Conservation (phyloP, 352 stramenopile genomes). For the Blastocystis sp. region DNA sequence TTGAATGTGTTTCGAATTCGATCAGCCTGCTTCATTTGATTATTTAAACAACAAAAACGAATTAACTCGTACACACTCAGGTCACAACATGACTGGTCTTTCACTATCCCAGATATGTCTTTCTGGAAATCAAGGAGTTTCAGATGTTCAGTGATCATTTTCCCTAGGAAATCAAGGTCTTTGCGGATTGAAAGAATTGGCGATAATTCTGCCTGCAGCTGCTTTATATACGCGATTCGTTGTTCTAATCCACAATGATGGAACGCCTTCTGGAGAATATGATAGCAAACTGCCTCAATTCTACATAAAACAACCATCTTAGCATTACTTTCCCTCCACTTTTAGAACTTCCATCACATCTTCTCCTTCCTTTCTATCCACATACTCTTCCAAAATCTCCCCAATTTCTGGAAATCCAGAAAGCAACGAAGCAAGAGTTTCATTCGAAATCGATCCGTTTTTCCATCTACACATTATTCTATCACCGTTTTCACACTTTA, state of each 20-base stretch:
- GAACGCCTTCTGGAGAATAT: not conserved
- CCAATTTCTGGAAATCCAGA: not conserved
- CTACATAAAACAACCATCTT: not conserved
- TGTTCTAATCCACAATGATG: not conserved
- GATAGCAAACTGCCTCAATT: not conserved
- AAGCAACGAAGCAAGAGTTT: not conserved
- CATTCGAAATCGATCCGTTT: not conserved
- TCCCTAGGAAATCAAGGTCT: not conserved
- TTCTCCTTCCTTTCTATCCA: not conserved
- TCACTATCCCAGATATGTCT: not conserved
- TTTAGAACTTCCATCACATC: not conserved
- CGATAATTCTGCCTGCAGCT: not conserved
- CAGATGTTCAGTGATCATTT: not conserved
- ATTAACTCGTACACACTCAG: slow-evolving; percentile 18
- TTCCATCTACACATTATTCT: not conserved
- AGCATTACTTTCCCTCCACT: not conserved
- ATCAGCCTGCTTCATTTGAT: slow-evolving; percentile 43
- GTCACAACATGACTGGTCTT: not conserved
- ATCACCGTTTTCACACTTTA: not conserved
- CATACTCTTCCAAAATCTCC: not conserved
- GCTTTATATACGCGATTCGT: not conserved
- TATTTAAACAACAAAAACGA: not conserved
- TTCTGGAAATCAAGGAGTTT: slow-evolving; percentile 20
- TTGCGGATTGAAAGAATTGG: not conserved
- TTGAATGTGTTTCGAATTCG: slow-evolving; percentile 16